Conservation (phyloP, 2,329 filamentous ascomycete species). For the Monosporascus sp. region DNA sequence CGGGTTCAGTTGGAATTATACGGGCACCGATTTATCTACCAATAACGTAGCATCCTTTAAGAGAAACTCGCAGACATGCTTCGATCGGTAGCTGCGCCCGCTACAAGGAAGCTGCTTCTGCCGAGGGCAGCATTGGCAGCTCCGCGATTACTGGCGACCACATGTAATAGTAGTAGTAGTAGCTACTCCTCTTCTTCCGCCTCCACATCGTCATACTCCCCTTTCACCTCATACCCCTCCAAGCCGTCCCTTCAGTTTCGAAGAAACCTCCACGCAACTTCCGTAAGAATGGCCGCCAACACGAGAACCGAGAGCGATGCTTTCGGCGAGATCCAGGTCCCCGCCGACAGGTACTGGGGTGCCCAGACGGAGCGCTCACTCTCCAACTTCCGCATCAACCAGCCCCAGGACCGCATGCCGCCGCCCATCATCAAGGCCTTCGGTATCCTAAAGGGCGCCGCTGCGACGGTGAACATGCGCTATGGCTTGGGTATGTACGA, state of each 20-base stretch:
- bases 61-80: conserved; percentile 22
- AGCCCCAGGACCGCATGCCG: conserved; percentile 98
- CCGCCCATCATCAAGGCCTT: conserved; percentile 88
- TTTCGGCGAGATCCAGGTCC: conserved; percentile 93
- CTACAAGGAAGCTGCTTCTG: conserved; percentile 21
- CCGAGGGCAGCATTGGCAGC: conserved; percentile 29
- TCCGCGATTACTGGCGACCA: conserved; percentile 27
- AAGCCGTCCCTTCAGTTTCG: conserved; percentile 23
- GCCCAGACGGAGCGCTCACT: conserved; percentile 95
- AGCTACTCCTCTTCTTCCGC: conserved; percentile 16
- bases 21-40: no score
- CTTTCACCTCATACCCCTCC: conserved; percentile 11
- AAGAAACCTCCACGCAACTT: conserved; percentile 40
- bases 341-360: conserved; percentile 94
- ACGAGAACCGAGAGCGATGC: conserved; percentile 91
- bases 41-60: not conserved
- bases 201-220: conserved; percentile 14
- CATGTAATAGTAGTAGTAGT: conserved; percentile 20
- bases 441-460: conserved; percentile 94
- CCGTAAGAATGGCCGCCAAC: conserved; percentile 43
- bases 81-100: conserved; percentile 32
- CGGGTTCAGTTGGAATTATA: no score
- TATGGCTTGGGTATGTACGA: conserved; percentile 71
- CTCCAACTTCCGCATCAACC: conserved; percentile 98
- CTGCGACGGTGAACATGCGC: conserved; percentile 91